A percentile compares a stretch with the other conserved stretches of the same genome.
phyloP scores from a whole-genome alignment of 345 rosid genomes.

The Salix dunnii region DNA sequence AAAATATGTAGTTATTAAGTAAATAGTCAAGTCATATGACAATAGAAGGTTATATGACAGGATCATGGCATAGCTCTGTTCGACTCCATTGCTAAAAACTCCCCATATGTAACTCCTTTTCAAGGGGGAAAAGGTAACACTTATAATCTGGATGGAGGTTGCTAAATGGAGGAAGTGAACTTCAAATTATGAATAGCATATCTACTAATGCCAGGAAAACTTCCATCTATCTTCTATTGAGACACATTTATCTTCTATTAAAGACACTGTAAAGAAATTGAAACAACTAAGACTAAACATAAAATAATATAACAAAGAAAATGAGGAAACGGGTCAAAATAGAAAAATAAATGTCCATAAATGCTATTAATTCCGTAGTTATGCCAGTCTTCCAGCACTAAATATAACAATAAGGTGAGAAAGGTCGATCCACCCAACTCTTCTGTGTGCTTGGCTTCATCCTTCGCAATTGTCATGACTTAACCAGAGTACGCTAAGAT shows the following conservation, averaged over 20 bases:
- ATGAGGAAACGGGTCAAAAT: background rate
- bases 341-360: conserved; percentile 3
- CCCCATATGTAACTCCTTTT: background rate
- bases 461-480: conserved; percentile 20
- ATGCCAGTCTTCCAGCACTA: conserved; percentile 13
- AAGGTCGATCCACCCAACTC: conserved; percentile 33
- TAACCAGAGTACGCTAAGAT: conserved; percentile 16
- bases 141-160: background rate
- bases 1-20: background rate
- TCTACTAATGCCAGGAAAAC: background rate
- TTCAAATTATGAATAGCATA: background rate
- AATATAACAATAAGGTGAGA: conserved; percentile 8
- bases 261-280: background rate
- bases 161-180: background rate
- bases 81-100: background rate
- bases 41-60: background rate
- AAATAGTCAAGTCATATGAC: background rate
- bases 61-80: background rate
- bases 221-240: background rate
- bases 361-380: conserved; percentile 6
- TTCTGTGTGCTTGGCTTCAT: conserved; percentile 15
- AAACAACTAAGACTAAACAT: background rate
- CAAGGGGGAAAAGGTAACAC: background rate
- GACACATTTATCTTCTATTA: too few species aligned
- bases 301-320: background rate